A percentile compares a stretch with the other conserved stretches of the same genome.
Evolutionary conservation across 1,284 basidiomycete species (phyloP).

Genomic region (Xanthoconium separans): DNA sequence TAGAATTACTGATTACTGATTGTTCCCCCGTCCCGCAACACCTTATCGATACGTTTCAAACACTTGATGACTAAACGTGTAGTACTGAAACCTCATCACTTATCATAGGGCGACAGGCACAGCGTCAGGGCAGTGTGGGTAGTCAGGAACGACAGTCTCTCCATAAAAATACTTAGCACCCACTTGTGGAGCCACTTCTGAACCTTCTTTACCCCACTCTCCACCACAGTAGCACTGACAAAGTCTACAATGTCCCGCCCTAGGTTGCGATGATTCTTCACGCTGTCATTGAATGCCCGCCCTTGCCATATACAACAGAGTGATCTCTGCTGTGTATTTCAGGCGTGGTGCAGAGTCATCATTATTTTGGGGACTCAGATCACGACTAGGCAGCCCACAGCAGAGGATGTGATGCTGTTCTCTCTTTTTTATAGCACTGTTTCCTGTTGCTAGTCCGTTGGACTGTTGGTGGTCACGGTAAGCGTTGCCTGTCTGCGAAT

Average conservation of each 20-base stretch:
- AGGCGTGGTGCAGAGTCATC: slow-evolving; percentile 29
- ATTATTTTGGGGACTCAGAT: slow-evolving; percentile 5
- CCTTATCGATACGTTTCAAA: too few species aligned
- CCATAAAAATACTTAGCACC: not conserved
- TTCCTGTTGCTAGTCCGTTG: not conserved
- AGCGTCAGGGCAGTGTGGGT: not conserved
- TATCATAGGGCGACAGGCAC: not conserved
- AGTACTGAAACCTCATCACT: too few species aligned
- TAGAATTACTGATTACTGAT: too few species aligned
- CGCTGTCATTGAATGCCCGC: slow-evolving; percentile 19
- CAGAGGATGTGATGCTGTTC: not conserved
- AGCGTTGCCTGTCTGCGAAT: not conserved
- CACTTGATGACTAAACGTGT: too few species aligned
- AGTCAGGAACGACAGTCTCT: not conserved
- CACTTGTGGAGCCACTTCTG: too few species aligned
- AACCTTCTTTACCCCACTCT: not conserved
- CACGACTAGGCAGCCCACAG: not conserved
- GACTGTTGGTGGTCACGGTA: not conserved
- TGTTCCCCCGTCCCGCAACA: too few species aligned
- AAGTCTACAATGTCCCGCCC: too few species aligned
- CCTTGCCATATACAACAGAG: slow-evolving; percentile 28
- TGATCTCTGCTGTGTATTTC: slow-evolving; percentile 27
- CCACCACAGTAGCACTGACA: too few species aligned
- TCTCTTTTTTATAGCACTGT: too few species aligned
- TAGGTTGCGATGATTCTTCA: not conserved